Base-by-base conservation (phyloP, 768 basidiomycete genomes). In the Kwoniella botswanensis region DNA sequence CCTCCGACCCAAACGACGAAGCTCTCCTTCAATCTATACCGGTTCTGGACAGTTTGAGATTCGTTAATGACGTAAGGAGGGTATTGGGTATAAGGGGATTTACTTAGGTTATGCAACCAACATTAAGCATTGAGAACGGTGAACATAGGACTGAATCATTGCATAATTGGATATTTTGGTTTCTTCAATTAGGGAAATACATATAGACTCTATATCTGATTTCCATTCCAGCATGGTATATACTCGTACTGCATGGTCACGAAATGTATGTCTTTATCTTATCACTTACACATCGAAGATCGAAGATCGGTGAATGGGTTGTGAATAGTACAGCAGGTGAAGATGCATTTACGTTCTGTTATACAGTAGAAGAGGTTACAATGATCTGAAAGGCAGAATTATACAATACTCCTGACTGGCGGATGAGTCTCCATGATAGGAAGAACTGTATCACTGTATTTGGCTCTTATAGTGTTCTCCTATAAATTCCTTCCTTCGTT, bases 1-100 rank as follows among this genome's bases (percentile, higher is more conserved):
- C 94, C 24, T 91, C 94, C 71, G 97, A 99, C 85, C 95, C 93
- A 42, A 89, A 90, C 70, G 97, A 99, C 85, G 93, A 98, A 85
- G 97, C 96, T 22, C 86, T 99, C 67, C 90, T 99, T 67, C 95
- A 98, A 85, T 88, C 98, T 62, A 86, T 99, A 26, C 97, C 97
- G 21, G 91, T 99, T 64, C 89, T 99, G 64, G 97, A 99, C 84
- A 96, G 94, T 58, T 85, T 99, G 72, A 89, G 97, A 46, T 99
- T 99, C 85, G 97, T 95, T 12, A 91, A 90, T 68, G 97, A 99
- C 82, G 97, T 99, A 53, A 89, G 97, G 74, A 88, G 91, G 74
- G 91, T 98, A 24, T 87, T 99, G 61, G 94, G 96, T 46, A 87
- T 92, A 60, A 70, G 86, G 43, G 85, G 85, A 24, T 86, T 86